Percentiles rank a stretch among this genome's conserved stretches.
Evolutionary conservation across 2,329 filamentous ascomycete species (phyloP).

Genomic region (Phaeosphaeriaceae sp.): DNA sequence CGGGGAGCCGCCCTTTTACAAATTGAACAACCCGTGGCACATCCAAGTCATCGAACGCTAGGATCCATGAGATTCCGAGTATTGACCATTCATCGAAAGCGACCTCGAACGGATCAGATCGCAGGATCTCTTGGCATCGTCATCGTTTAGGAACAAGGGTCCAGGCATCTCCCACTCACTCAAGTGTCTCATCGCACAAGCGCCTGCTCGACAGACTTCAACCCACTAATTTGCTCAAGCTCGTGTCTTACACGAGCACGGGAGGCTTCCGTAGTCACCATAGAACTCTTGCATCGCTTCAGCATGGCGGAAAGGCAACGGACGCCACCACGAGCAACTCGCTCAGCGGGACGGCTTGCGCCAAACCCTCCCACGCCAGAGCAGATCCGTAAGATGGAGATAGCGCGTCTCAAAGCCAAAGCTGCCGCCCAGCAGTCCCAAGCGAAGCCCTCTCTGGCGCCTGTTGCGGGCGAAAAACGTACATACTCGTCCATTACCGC

Average conservation of each 20-base stretch:
- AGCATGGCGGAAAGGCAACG: constrained; percentile 51
- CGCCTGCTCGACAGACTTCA: constrained; percentile 1
- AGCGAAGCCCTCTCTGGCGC: constrained; percentile 31
- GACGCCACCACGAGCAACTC: constrained; percentile 55
- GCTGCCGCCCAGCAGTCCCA: constrained; percentile 66
- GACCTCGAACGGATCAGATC: constrained; percentile 17
- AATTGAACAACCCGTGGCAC: background rate
- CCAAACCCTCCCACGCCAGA: constrained; percentile 63
- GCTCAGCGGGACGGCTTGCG: constrained; percentile 49
- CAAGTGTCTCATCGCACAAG: constrained; percentile 19
- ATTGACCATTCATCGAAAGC: constrained; percentile 14
- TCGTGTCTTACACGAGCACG: too few species aligned
- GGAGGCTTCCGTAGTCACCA: background rate
- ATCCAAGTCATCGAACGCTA: background rate
- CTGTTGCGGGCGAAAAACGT: constrained; percentile 70
- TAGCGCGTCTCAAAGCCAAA: constrained; percentile 86
- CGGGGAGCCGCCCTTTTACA: constrained; percentile 26
- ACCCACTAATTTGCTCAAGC: too few species aligned
- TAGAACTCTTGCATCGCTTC: background rate
- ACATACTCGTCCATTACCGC: constrained; percentile 68
- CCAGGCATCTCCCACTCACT: constrained; percentile 13
- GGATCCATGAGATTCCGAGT: background rate
- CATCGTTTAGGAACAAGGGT: constrained; percentile 36
- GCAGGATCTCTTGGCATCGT: constrained; percentile 36
- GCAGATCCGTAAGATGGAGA: constrained; percentile 71